Evolutionary conservation across 495 filamentous ascomycete genomes (phyloP).

Genomic region (Trichoderma orchidacearum): DNA sequence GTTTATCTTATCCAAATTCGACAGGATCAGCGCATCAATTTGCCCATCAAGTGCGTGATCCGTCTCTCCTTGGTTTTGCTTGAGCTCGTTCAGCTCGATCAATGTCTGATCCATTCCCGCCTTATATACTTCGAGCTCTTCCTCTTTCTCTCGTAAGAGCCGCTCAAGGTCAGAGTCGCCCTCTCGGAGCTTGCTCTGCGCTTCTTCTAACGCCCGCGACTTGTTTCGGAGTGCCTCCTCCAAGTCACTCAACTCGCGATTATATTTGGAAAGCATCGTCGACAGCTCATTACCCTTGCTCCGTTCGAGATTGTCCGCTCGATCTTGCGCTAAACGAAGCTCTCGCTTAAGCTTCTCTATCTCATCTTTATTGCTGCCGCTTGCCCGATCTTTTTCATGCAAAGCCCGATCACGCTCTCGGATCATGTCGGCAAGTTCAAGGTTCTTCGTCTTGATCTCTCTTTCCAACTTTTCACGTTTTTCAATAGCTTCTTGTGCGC

Average conservation of each 20-base stretch:
- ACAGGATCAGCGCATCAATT: slow-evolving; percentile 74
- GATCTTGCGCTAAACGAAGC: slow-evolving; percentile 81
- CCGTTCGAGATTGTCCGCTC: slow-evolving; percentile 82
- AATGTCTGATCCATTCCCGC: slow-evolving; percentile 93
- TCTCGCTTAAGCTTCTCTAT: slow-evolving; percentile 95
- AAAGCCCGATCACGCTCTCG: slow-evolving; percentile 89
- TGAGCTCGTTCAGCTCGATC: slow-evolving; percentile 77
- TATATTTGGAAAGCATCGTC: slow-evolving; percentile 86
- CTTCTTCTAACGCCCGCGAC: slow-evolving; percentile 75
- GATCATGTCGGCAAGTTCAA: slow-evolving; percentile 97
- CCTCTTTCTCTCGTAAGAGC: slow-evolving; percentile 79
- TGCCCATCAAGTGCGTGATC: slow-evolving; percentile 80
- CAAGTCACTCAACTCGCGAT: slow-evolving; percentile 89
- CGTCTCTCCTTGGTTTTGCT: slow-evolving; percentile 50
- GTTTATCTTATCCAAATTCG: slow-evolving; percentile 82
- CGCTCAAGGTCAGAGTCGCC: slow-evolving; percentile 75
- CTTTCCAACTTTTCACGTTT: slow-evolving; percentile 86
- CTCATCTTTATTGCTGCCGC: slow-evolving; percentile 82
- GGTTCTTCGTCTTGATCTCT: slow-evolving; percentile 96
- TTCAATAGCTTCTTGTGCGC: slow-evolving; percentile 93
- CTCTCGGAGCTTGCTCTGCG: slow-evolving; percentile 60
- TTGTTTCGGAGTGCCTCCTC: slow-evolving; percentile 88
- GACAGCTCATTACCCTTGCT: slow-evolving; percentile 90
- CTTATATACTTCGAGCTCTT: slow-evolving; percentile 94
- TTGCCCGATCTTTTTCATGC: slow-evolving; percentile 76